These are phyloP conservation scores for Syzygium syzygioides DNA, from an alignment of 441 rosid species.

Conservation along the genomic window DNA sequence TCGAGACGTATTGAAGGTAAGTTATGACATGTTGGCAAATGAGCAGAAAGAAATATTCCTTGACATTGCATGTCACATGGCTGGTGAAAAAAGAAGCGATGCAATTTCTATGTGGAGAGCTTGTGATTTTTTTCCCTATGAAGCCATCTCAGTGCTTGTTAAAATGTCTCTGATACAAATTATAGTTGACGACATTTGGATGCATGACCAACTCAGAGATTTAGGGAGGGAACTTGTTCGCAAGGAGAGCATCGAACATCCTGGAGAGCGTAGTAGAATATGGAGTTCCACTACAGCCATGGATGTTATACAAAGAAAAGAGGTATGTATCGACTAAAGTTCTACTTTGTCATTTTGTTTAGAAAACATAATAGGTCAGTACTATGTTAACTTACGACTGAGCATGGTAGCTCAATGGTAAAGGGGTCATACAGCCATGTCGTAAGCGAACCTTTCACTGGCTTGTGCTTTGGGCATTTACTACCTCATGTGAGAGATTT, in stretches of 20 bases:
- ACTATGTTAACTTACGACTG: background rate
- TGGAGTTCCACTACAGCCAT: background rate
- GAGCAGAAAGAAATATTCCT: background rate
- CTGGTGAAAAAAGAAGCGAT: background rate
- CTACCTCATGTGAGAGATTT: background rate
- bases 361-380: background rate
- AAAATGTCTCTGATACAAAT: background rate
- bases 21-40: background rate
- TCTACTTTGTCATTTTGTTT: background rate
- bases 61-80: background rate
- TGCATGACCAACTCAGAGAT: background rate
- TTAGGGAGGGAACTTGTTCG: background rate
- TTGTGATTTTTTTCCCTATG: background rate
- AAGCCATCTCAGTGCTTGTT: background rate
- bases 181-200: background rate
- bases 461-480: background rate
- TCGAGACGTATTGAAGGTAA: background rate
- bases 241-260: background rate
- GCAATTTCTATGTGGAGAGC: background rate
- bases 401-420: background rate
- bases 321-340: background rate
- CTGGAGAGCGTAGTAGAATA: background rate
- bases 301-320: background rate
- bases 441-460: background rate
- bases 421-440: background rate